Evolutionary conservation across 2,329 filamentous ascomycete genomes (phyloP).

Genomic region (Monosporascus sp.): DNA sequence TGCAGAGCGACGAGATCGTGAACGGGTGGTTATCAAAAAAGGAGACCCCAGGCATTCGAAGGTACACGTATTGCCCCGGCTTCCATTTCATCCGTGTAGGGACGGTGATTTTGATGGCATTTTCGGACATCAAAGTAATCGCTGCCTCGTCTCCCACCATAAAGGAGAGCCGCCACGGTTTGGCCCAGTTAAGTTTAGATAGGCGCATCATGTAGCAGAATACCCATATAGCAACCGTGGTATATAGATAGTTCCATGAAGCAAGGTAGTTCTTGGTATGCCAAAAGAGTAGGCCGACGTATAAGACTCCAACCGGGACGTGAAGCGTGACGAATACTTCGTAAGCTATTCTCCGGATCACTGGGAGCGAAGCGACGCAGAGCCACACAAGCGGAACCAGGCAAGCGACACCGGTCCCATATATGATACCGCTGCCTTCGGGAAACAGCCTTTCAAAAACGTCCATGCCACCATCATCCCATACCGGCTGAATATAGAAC

Average conservation of each 20-base stretch:
- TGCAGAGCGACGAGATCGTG: slow-evolving; percentile 88
- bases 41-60: slow-evolving; percentile 89
- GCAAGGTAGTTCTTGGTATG: slow-evolving; percentile 89
- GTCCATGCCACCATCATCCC: slow-evolving; percentile 68
- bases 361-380: slow-evolving; percentile 76
- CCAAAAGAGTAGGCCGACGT: slow-evolving; percentile 87
- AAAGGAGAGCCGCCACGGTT: slow-evolving; percentile 73
- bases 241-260: slow-evolving; percentile 85
- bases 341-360: slow-evolving; percentile 72
- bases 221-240: slow-evolving; percentile 73
- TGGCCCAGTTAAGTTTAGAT: slow-evolving; percentile 86
- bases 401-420: slow-evolving; percentile 80
- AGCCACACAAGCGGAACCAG: slow-evolving; percentile 78
- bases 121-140: slow-evolving; percentile 83
- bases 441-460: slow-evolving; percentile 68
- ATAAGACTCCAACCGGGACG: slow-evolving; percentile 73
- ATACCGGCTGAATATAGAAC: slow-evolving; percentile 84
- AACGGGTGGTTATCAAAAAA: slow-evolving; percentile 92
- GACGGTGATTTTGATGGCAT: slow-evolving; percentile 92
- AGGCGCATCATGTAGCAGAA: slow-evolving; percentile 69
- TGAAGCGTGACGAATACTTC: slow-evolving; percentile 82
- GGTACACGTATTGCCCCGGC: slow-evolving; percentile 90
- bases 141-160: slow-evolving; percentile 88
- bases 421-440: slow-evolving; percentile 61
- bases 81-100: slow-evolving; percentile 90